Evolutionary conservation across 2,329 filamentous ascomycete genomes (phyloP).

Genomic region (Albifimbria verrucaria): DNA sequence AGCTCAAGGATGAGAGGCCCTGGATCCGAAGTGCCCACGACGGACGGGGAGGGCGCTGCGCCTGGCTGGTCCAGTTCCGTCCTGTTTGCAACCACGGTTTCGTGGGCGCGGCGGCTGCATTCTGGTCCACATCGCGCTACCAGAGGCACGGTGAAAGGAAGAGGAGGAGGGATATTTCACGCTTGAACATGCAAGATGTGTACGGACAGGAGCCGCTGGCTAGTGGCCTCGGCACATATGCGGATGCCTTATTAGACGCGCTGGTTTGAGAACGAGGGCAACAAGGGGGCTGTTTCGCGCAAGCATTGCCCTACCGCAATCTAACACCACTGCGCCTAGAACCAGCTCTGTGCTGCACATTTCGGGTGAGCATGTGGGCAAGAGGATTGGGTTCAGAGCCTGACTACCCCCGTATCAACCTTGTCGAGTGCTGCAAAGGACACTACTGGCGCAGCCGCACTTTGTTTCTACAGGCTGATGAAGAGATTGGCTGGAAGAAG

Average conservation of each 20-base stretch:
- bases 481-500: constrained; percentile 6
- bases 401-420: too few species aligned
- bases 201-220: background rate
- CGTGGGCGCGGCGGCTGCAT: background rate
- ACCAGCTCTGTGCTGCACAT: background rate
- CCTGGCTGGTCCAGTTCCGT: background rate
- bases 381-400: too few species aligned
- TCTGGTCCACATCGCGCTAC: background rate
- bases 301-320: background rate
- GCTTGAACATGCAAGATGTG: background rate
- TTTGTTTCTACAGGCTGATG: constrained; percentile 6
- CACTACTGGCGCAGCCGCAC: constrained; percentile 15
- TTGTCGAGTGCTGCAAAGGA: constrained; percentile 18
- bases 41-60: background rate
- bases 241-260: background rate
- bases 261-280: background rate
- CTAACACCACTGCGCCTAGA: background rate
- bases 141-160: background rate
- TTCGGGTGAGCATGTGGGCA: too few species aligned
- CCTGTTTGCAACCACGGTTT: background rate
- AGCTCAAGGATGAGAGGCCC: background rate
- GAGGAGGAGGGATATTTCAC: background rate
- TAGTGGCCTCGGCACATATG: background rate
- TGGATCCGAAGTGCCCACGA: background rate
- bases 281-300: background rate